Evolutionary conservation across 139 green algal genomes (phyloP), one percentile per base, ranked within the genome.

Genomic region (Tetraselmis striata): DNA sequence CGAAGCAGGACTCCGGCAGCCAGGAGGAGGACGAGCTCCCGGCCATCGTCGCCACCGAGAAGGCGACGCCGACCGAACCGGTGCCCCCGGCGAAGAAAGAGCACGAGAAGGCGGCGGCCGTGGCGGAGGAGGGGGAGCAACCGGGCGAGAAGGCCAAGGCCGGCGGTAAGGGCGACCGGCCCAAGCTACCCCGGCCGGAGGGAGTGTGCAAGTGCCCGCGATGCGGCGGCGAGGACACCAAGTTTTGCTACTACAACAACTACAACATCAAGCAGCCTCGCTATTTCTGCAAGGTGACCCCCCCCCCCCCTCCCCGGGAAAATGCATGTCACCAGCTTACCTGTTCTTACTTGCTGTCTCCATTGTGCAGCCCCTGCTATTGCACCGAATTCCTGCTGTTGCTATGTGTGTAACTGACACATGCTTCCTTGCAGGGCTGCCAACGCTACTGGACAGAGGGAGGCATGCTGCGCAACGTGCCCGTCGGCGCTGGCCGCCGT

Each of bases 231-330:
- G 77, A 74, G 23, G 90, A 98, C 31, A 98, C 95, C 2, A 98
- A 98, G 83, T 98, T 98, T 59, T 98, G 95, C 84, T 98, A 98
- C 83, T 98, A 97, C 90, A 98, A 98, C 90, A 98, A 98, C 85
- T 98, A 98, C 88, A 98, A 98, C 86, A 84, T 95, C 1, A 97
- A 95, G 81, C 95, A 98, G 89, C 95, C 95, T 1, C 84, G 95
- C 0, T 95, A 96, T 83, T 97, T 92, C 80, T 98, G 95, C 90
- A 94, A 94, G 89, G 91, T 94, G 59, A 31, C n/a, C n/a, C n/a
- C n/a, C n/a, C n/a, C n/a, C n/a, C n/a, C n/a, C n/a, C n/a, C n/a
- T n/a, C n/a, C n/a, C n/a, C n/a, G n/a, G n/a, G n/a, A n/a, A n/a
- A n/a, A n/a, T n/a, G n/a, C n/a, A n/a, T n/a, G n/a, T n/a, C n/a